Evolutionary conservation across 192 early-diverging fungal genomes (phyloP).

Genomic region (Backusella mclennaniae): DNA sequence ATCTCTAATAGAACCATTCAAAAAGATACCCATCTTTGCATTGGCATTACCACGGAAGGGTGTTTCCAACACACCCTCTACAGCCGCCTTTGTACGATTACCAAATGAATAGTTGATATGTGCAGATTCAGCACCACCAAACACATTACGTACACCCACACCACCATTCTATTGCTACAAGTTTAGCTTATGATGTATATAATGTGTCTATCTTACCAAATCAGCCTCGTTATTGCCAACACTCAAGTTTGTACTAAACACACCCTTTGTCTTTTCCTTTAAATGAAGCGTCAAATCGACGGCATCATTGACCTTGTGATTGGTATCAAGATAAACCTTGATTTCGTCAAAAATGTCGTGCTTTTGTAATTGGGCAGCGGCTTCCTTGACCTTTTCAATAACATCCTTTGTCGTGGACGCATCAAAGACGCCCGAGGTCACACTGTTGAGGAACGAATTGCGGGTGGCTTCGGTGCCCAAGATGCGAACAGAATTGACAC

Average conservation of each 20-base stretch:
- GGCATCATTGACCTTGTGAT: slow-evolving; percentile 36
- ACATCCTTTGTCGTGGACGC: slow-evolving; percentile 55
- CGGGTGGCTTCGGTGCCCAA: slow-evolving; percentile 18
- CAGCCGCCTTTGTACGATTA: slow-evolving; percentile 38
- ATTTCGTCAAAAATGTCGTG: slow-evolving; percentile 73
- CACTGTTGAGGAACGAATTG: slow-evolving; percentile 21
- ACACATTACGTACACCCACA: slow-evolving; percentile 71
- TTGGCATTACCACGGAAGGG: slow-evolving; percentile 72
- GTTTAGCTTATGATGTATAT: no score
- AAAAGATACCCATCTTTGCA: slow-evolving; percentile 46
- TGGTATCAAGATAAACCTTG: slow-evolving; percentile 60
- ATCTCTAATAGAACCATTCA: slow-evolving; percentile 26
- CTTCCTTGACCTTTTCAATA: slow-evolving; percentile 48
- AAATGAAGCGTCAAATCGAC: slow-evolving; percentile 74
- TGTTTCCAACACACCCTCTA: slow-evolving; percentile 39
- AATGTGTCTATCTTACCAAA: slow-evolving; percentile 49
- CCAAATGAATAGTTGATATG: slow-evolving; percentile 43
- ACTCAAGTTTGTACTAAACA: slow-evolving; percentile 77
- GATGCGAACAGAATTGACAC: slow-evolving; percentile 23
- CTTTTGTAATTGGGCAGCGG: slow-evolving; percentile 50
- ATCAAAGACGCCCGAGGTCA: slow-evolving; percentile 26
- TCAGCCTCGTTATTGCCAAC: slow-evolving; percentile 81
- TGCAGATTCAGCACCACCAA: slow-evolving; percentile 85
- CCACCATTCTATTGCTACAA: slow-evolving; percentile 29
- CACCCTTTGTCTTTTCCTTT: slow-evolving; percentile 65